phyloP scores from a whole-genome alignment of 495 filamentous ascomycete genomes.

The Daldinia concentrica region DNA sequence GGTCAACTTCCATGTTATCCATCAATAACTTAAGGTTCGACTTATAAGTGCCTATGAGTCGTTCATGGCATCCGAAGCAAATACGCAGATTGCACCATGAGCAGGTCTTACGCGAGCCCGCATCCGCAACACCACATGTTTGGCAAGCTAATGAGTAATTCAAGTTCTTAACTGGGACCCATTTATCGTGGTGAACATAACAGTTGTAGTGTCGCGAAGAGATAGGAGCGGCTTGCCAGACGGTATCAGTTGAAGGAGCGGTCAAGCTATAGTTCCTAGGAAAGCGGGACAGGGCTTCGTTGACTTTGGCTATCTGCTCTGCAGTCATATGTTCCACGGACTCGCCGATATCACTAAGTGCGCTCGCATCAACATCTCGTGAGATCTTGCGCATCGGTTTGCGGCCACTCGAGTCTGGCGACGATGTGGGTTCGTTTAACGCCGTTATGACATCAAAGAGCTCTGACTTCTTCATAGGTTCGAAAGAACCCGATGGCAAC shows the following conservation, averaged over 20 bases:
- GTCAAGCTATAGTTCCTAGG: constrained; percentile 19
- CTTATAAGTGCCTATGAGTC: constrained; percentile 32
- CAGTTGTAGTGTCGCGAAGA: constrained; percentile 37
- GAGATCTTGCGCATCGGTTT: constrained; percentile 33
- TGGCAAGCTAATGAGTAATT: constrained; percentile 44
- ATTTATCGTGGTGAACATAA: constrained; percentile 27
- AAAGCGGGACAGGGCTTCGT: constrained; percentile 38
- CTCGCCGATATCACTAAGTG: constrained; percentile 36
- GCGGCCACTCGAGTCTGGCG: constrained; percentile 11
- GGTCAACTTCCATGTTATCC: constrained; percentile 30
- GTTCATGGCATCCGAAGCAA: constrained; percentile 39
- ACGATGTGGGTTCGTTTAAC: constrained; percentile 27
- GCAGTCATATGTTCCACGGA: constrained; percentile 27
- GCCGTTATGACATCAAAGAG: constrained; percentile 32
- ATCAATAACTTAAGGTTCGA: constrained; percentile 34
- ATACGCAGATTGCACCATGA: constrained; percentile 43
- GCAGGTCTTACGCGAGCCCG: constrained; percentile 35
- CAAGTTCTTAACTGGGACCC: constrained; percentile 39
- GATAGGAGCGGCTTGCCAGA: constrained; percentile 36
- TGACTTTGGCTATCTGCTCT: constrained; percentile 22
- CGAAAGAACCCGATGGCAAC: constrained; percentile 20
- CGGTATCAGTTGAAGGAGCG: constrained; percentile 19
- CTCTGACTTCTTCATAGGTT: constrained; percentile 34
- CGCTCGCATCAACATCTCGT: constrained; percentile 16
- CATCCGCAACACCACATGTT: constrained; percentile 40